These are phyloP conservation scores for Pyrenophora seminiperda DNA, from an alignment of 2,329 filamentous ascomycete species.

Conservation along the genomic window DNA sequence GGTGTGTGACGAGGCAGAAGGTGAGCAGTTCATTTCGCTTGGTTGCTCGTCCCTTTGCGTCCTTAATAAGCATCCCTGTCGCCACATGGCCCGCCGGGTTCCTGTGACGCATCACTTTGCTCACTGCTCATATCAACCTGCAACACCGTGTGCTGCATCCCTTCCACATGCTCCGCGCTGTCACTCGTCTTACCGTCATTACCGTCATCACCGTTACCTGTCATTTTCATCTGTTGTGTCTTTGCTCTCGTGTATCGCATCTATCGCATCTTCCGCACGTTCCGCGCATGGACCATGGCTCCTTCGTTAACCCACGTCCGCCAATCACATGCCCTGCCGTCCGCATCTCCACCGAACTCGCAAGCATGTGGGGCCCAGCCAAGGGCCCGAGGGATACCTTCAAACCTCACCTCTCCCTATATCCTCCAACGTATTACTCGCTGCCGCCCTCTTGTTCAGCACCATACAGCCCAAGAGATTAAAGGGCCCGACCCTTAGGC, in stretches of 20 bases:
- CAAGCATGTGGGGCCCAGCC: slow-evolving; percentile 26
- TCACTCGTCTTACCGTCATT: slow-evolving; percentile 7
- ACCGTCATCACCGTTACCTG: too few species aligned
- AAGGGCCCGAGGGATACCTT: slow-evolving; percentile 20
- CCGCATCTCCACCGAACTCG: slow-evolving; percentile 27
- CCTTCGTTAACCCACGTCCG: slow-evolving; percentile 30
- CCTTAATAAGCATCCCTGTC: slow-evolving; percentile 34
- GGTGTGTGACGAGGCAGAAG: slow-evolving; percentile 32
- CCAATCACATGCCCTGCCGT: slow-evolving; percentile 25
- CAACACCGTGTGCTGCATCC: slow-evolving; percentile 38
- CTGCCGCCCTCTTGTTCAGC: slow-evolving; percentile 17
- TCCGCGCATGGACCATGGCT: slow-evolving; percentile 12
- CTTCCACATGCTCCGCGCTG: slow-evolving; percentile 12
- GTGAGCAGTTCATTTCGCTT: slow-evolving; percentile 44
- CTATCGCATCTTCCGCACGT: background rate
- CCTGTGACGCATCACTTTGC: slow-evolving; percentile 30
- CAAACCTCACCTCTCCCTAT: slow-evolving; percentile 41
- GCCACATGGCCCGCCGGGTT: slow-evolving; percentile 40
- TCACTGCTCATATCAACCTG: slow-evolving; percentile 38
- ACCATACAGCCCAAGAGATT: slow-evolving; percentile 34
- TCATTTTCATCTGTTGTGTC: too few species aligned
- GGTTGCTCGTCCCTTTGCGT: slow-evolving; percentile 23
- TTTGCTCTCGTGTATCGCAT: background rate
- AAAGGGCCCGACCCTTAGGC: slow-evolving; percentile 35
- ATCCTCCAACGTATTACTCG: slow-evolving; percentile 22